Base-by-base conservation (phyloP, 768 basidiomycete species). In the Phaeotremella fagi region DNA sequence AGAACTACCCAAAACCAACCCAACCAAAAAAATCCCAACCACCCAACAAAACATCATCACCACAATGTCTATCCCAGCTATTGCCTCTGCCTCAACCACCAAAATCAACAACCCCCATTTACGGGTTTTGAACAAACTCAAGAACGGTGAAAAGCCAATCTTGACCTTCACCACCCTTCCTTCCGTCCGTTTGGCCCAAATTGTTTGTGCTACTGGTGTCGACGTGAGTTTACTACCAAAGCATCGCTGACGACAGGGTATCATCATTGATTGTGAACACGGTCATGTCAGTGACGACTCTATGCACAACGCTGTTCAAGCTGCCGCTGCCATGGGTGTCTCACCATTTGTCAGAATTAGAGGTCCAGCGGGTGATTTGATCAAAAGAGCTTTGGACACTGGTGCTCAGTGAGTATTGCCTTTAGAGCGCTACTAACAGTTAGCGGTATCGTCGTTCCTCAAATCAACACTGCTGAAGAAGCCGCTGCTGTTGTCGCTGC, bases 241-340 rank as follows among this genome's bases (percentile, higher is more conserved):
- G 31, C 7, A 24, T 27, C 15, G 20, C 18, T 15, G 26, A 14
- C 20, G 22, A 15, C 41, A 71, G 64, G 57, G 44, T 35, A 51
- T 71, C 41, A 63, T 73, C 27, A 57, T 73, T 20, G 70, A 73
- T 38, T 71, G 70, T 55, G 72, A 73, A 52, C 70, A 73, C 48
- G 72, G 63, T 18, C 52, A 71, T 55, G 62, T 68, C 50, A 61
- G 59, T 12, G 72, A 73, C 50, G 59, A 55, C 16, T 20, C 46
- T 11, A 73, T 73, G 72, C 72, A 73, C 55, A 44, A 63, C 42
- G 48, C 54, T 16, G 72, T 73, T 25, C 25, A 49, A n/a, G 67
- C 63, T 22, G 66, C 71, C 36, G 47, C 70, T 1, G 59, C 59
- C 12, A 29, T 53, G 14, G 57, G 59, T 20, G 57, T 64, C 37